Percentiles rank a stretch among this genome's conserved stretches.
Conservation (phyloP, 2,329 filamentous ascomycete species). For the Penicillium sp. region DNA sequence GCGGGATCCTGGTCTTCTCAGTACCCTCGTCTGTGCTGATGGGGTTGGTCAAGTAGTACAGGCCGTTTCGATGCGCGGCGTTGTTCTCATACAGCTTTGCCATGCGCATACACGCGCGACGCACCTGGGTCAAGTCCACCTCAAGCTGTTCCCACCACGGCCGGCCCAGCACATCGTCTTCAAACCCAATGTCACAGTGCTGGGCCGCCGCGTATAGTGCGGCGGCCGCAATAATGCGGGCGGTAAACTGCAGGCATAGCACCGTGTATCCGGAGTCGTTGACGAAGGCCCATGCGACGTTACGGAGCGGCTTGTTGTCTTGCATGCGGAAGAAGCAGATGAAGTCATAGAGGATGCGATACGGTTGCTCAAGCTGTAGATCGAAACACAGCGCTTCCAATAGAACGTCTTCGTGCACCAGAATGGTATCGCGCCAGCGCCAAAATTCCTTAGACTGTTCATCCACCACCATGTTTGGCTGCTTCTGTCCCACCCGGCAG, state of each 20-base stretch:
- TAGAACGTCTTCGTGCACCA: conserved; percentile 85
- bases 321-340: conserved; percentile 64
- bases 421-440: conserved; percentile 90
- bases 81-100: too few relatives aligned
- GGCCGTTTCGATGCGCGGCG: too few relatives aligned
- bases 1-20: too few relatives aligned
- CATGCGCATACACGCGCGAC: too few relatives aligned
- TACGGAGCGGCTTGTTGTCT: conserved; percentile 71
- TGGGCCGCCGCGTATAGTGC: conserved; percentile 82
- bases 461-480: conserved; percentile 77
- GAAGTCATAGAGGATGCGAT: conserved; percentile 73
- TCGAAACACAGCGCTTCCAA: conserved; percentile 90
- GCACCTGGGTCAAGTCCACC: too few relatives aligned
- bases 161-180: conserved; percentile 62
- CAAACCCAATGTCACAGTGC: conserved; percentile 62
- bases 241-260: conserved; percentile 69
- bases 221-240: conserved; percentile 74
- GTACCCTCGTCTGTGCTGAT: too few relatives aligned
- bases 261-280: conserved; percentile 82
- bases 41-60: too few relatives aligned
- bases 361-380: conserved; percentile 78
- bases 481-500: conserved; percentile 89
- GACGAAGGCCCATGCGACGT: conserved; percentile 84
- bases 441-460: conserved; percentile 98
- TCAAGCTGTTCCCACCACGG: conserved; percentile 81